Percentiles rank a stretch among this genome's conserved stretches.
phyloP scores from a whole-genome alignment of 352 stramenopile genomes.

The Globisporangium echinulatum region DNA sequence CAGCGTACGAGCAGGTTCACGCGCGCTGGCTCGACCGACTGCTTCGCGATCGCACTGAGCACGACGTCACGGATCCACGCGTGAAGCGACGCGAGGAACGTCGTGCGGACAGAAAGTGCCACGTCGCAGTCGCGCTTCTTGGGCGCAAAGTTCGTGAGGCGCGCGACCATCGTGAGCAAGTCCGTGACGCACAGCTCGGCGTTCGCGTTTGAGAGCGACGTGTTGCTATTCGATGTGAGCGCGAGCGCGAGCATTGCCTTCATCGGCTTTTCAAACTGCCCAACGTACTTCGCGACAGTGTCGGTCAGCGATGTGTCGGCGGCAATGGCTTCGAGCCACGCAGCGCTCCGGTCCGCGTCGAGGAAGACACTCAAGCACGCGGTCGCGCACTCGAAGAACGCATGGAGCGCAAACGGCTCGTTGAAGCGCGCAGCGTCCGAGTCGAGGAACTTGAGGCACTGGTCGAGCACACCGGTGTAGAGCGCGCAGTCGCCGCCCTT shows the following conservation, averaged over 20 bases:
- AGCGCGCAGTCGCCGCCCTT: conserved; percentile 32
- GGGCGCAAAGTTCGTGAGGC: conserved; percentile 23
- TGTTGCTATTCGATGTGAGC: conserved; percentile 20
- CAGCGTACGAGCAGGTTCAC: conserved; percentile 23
- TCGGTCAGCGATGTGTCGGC: conserved; percentile 1
- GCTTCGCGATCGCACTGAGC: conserved; percentile 19
- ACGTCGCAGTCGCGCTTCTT: conserved; percentile 12
- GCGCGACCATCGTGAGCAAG: conserved; percentile 38
- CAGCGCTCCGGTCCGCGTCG: conserved; percentile 22
- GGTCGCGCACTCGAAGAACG: conserved; percentile 70
- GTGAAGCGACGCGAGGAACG: conserved; percentile 27
- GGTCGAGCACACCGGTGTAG: conserved; percentile 59
- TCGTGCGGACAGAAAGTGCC: conserved; percentile 21
- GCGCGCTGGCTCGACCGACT: conserved; percentile 27
- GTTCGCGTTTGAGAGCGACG: conserved; percentile 24
- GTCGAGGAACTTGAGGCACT: conserved; percentile 65
- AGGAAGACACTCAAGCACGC: conserved; percentile 68
- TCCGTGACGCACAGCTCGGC: conserved; percentile 32
- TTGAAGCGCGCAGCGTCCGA: conserved; percentile 46
- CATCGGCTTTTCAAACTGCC: conserved; percentile 61
- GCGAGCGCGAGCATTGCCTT: conserved; percentile 31
- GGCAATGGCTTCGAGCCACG: conserved; percentile 17
- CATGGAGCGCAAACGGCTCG: conserved; percentile 45
- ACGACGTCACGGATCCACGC: conserved; percentile 32
- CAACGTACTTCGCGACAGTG: conserved; percentile 31